Percentiles rank a stretch among this genome's conserved stretches.
These are phyloP conservation scores for Breynia disticha DNA, from an alignment of 441 rosid genomes.

Conservation along the genomic window DNA sequence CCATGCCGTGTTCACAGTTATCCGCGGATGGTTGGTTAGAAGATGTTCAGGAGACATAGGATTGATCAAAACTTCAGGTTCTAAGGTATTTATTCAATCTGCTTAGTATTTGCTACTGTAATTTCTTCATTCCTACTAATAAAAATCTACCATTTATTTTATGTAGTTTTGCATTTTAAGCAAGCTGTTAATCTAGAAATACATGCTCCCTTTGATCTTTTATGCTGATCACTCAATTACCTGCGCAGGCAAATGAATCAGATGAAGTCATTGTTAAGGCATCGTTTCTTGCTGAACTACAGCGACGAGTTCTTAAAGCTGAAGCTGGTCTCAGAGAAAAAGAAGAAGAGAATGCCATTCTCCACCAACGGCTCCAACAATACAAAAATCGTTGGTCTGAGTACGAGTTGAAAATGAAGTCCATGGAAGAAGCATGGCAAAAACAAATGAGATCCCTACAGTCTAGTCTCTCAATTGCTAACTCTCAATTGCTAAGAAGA, in stretches of 20 bases:
- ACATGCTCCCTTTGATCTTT: background rate
- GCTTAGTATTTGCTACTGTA: background rate
- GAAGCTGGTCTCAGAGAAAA: conserved; percentile 81
- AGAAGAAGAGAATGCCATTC: conserved; percentile 94
- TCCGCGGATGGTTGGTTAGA: conserved; percentile 96
- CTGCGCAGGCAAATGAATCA: conserved; percentile 45
- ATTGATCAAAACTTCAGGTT: conserved; percentile 40
- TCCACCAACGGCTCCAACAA: conserved; percentile 87
- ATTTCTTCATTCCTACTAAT: background rate
- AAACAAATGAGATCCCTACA: conserved; percentile 97
- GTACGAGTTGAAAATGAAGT: conserved; percentile 91
- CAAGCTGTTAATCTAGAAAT: background rate
- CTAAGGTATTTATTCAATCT: conserved; percentile 37
- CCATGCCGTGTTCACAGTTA: conserved; percentile 33
- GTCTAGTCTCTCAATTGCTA: conserved; percentile 94
- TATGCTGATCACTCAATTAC: conserved; percentile 9
- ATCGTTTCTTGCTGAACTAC: conserved; percentile 80
- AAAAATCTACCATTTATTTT: background rate
- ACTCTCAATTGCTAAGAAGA: conserved; percentile 97
- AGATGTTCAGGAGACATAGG: conserved; percentile 81
- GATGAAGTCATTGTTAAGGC: conserved; percentile 91
- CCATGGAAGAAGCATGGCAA: conserved; percentile 99
- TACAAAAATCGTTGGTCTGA: conserved; percentile 97
- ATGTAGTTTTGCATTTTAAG: background rate
- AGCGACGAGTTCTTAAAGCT: conserved; percentile 84